Evolutionary conservation across 441 rosid species (phyloP), one percentile per base, ranked within the genome.

Genomic region (Bruguiera hainesii): DNA sequence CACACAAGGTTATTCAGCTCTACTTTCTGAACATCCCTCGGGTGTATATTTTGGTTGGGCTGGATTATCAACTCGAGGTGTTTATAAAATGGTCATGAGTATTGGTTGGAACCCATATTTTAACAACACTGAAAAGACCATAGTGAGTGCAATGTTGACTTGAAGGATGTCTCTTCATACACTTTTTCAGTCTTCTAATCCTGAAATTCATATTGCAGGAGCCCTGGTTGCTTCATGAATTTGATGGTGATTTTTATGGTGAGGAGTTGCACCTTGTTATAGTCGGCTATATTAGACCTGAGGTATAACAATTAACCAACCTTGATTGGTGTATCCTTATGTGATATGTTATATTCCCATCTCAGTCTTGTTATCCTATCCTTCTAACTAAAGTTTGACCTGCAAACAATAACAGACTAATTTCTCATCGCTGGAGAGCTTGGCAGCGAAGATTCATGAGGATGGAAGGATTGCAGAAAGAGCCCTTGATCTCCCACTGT

Each of bases 11-110:
- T 83, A 84, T 60, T 78, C 89, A 30, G 67, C 35, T 59, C 74
- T 84, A 61, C 84, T 94, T 53, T 82, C 85, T 0, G 81, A 89
- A 53, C 85, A 91, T 69, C 89, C 96, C 15, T 80, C 94, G 0
- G 98, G 97, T 7, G 97, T 94, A 20, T 91, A 86, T 76, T 87
- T 91, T 73, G 98, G 98, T 61, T 94, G 97, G 98, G 96, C 97
- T 39, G 87, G 89, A 37, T 76, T 94, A 56, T 57, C 91, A 23
- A 77, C 77, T 1, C 79, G 82, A 71, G 96, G 90, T 23, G 75
- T 89, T 62, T 88, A 78, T 75, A 94, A 94, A 78, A 89, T 88
- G 98, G 97, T 83, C 69, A 89, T 86, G 91, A 94, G 98, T 69
- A 87, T 94, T 33, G 99, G 98, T 62, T 88, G 91, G 98, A 94